Conservation (phyloP, 495 filamentous ascomycete genomes). For the Choiromyces venosus region DNA sequence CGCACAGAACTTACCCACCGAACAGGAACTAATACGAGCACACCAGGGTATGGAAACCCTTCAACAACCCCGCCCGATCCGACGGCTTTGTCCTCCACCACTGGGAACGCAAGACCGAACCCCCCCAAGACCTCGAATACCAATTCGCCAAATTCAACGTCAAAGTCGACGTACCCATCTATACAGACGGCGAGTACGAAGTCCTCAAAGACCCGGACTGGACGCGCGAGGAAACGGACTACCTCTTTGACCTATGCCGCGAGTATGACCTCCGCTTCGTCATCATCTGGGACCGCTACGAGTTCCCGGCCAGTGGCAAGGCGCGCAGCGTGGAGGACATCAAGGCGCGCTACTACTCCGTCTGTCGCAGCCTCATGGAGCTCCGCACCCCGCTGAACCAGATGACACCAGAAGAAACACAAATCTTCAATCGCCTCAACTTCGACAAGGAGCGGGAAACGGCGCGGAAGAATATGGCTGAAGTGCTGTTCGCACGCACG, state of each 20-base stretch:
- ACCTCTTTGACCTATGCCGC: constrained; percentile 64
- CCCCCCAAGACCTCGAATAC: constrained; percentile 46
- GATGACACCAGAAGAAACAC: constrained; percentile 79
- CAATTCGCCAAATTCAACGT: constrained; percentile 80
- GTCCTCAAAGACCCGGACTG: constrained; percentile 68
- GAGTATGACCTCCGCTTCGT: constrained; percentile 84
- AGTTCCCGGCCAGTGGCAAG: constrained; percentile 52
- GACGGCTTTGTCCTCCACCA: constrained; percentile 54
- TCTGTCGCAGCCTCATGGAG: constrained; percentile 78
- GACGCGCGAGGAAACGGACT: constrained; percentile 89
- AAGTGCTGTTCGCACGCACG: constrained; percentile 68
- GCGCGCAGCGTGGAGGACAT: constrained; percentile 77
- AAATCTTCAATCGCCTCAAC: constrained; percentile 75
- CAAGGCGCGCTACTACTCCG: constrained; percentile 81
- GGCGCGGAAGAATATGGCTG: constrained; percentile 75
- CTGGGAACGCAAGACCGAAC: constrained; percentile 49
- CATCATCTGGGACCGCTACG: constrained; percentile 89
- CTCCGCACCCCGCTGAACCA: constrained; percentile 72
- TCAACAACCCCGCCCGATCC: constrained; percentile 56
- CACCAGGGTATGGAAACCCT: constrained; percentile 52
- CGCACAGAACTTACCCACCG: constrained; percentile 8
- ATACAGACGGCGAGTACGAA: constrained; percentile 81
- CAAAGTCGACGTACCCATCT: constrained; percentile 64
- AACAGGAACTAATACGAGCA: constrained; percentile 2
- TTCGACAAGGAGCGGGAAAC: constrained; percentile 74